A percentile compares a stretch with the other conserved stretches of the same genome.
Evolutionary conservation across 2,329 filamentous ascomycete species (phyloP).

Genomic region (Cladophialophora exuberans): DNA sequence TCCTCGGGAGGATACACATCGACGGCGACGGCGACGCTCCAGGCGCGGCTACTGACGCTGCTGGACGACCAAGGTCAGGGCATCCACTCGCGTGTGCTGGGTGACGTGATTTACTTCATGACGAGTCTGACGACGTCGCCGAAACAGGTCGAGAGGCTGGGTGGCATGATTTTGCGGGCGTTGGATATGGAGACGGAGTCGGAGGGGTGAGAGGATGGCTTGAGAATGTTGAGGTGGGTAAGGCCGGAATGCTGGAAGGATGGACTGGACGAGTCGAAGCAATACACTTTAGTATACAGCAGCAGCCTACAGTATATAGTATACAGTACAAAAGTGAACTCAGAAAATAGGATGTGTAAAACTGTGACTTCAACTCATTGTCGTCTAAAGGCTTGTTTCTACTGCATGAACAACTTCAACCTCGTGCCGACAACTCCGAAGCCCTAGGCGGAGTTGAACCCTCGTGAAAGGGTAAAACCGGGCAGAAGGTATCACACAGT

Average conservation of each 20-base stretch:
- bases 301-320: too few species aligned
- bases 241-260: neutral
- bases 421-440: too few species aligned
- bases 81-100: conserved; percentile 63
- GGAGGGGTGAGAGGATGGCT: neutral
- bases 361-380: too few species aligned
- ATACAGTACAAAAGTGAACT: too few species aligned
- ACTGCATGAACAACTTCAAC: too few species aligned
- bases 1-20: conserved; percentile 60
- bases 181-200: conserved; percentile 22
- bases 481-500: too few species aligned
- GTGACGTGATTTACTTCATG: conserved; percentile 66
- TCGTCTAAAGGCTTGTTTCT: too few species aligned
- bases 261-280: too few species aligned
- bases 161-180: conserved; percentile 25
- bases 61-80: conserved; percentile 44
- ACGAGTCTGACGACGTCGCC: conserved; percentile 55
- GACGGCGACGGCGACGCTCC: conserved; percentile 57
- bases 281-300: too few species aligned
- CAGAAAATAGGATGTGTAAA: too few species aligned
- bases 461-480: too few species aligned
- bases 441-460: too few species aligned
- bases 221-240: neutral
- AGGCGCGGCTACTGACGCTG: conserved; percentile 50
- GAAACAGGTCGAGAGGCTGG: conserved; percentile 35